phyloP scores from a whole-genome alignment of 805 yeast species.

The Kazachstania bromeliacearum region DNA sequence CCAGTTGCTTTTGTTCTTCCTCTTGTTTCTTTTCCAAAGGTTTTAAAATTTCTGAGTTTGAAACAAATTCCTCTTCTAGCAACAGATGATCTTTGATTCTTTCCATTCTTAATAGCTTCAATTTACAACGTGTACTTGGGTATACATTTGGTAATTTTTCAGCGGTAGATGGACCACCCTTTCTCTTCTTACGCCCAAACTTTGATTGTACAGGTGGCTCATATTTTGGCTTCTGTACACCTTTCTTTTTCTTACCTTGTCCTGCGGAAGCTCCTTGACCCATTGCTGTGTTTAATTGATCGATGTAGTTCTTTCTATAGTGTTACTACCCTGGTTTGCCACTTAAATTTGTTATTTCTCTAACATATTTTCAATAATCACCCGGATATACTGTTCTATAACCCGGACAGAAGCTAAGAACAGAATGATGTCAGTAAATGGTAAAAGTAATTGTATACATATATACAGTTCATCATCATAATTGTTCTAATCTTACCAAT shows the following conservation, averaged over 20 bases:
- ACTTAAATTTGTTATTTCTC: too few species aligned
- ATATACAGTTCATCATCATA: too few species aligned
- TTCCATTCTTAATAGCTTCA: slow-evolving; percentile 84
- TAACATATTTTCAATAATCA: too few species aligned
- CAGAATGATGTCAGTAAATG: too few species aligned
- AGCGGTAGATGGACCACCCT: slow-evolving; percentile 76
- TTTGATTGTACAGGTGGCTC: slow-evolving; percentile 97
- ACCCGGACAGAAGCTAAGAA: too few species aligned
- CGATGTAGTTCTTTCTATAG: too few species aligned
- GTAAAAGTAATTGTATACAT: too few species aligned
- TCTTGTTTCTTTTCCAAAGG: slow-evolving; percentile 96
- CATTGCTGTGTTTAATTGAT: too few species aligned
- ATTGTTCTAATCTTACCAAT: too few species aligned
- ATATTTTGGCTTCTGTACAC: slow-evolving; percentile 87
- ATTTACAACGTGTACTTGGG: slow-evolving; percentile 89
- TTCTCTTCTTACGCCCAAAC: slow-evolving; percentile 86
- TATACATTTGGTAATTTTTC: slow-evolving; percentile 76
- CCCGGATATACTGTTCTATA: too few species aligned
- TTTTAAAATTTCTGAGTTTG: slow-evolving; percentile 87
- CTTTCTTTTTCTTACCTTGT: slow-evolving; percentile 38
- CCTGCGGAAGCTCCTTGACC: slow-evolving; percentile 32
- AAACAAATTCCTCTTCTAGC: slow-evolving; percentile 91
- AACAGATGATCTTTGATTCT: slow-evolving; percentile 93
- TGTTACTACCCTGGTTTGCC: too few species aligned
- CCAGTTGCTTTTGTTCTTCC: slow-evolving; percentile 91